These are phyloP conservation scores for Populus trichocarpa DNA, from an alignment of 441 rosid genomes.

Conservation along the genomic window DNA sequence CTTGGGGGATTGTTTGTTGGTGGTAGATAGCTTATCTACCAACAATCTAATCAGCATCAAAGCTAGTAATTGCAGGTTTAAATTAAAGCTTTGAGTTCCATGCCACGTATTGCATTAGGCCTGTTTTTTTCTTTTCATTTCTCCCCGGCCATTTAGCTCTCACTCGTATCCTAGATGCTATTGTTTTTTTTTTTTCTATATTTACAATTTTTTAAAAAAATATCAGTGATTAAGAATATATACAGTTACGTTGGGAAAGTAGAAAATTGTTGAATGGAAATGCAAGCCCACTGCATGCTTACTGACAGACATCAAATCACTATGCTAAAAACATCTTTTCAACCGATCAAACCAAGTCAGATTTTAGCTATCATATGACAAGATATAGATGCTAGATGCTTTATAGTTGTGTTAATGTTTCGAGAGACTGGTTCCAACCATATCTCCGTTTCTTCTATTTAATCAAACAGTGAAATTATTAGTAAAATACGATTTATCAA, in stretches of 20 bases:
- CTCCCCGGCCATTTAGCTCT: not conserved
- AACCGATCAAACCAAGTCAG: too few species aligned
- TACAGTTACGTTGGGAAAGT: not conserved
- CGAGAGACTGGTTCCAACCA: too few species aligned
- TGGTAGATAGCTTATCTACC: conserved; percentile 51
- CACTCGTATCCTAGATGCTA: not conserved
- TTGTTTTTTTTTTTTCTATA: too few species aligned
- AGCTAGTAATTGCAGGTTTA: conserved; percentile 63
- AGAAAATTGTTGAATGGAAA: too few species aligned
- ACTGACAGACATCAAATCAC: not conserved
- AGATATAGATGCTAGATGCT: too few species aligned
- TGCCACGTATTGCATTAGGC: not conserved
- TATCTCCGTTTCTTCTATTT: too few species aligned
- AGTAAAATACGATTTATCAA: not conserved
- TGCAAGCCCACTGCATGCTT: not conserved
- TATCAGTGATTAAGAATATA: not conserved
- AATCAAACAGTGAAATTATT: too few species aligned
- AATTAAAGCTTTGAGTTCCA: conserved; percentile 29
- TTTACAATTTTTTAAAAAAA: not conserved
- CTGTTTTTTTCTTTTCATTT: not conserved
- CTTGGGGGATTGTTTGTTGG: conserved; percentile 52
- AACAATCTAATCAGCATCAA: conserved; percentile 43
- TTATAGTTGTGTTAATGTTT: too few species aligned
- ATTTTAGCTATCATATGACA: too few species aligned
- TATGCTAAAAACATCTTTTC: too few species aligned